phyloP scores from a whole-genome alignment of 2,329 filamentous ascomycete genomes.

The Meredithiella fracta region DNA sequence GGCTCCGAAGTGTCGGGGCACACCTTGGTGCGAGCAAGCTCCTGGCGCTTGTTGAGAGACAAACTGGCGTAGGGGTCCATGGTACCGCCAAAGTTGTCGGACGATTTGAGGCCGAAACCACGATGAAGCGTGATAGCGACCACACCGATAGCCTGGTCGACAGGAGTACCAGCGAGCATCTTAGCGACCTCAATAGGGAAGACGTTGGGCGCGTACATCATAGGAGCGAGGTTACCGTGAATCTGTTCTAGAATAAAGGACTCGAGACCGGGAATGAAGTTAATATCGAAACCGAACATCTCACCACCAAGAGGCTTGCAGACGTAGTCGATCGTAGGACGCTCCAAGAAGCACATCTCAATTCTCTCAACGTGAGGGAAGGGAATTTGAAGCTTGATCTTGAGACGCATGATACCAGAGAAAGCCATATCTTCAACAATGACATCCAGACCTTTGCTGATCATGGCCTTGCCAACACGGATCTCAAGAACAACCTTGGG shows the following conservation, averaged over 20 bases:
- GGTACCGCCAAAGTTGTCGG: conserved; percentile 81
- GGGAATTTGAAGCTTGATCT: conserved; percentile 89
- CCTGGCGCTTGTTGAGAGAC: conserved; percentile 66
- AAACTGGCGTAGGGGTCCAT: conserved; percentile 80
- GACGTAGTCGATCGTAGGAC: conserved; percentile 84
- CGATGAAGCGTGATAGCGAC: conserved; percentile 82
- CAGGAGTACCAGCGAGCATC: conserved; percentile 84
- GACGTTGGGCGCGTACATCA: conserved; percentile 97
- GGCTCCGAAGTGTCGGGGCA: conserved; percentile 73
- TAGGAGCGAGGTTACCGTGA: conserved; percentile 79
- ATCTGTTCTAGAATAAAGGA: conserved; percentile 91
- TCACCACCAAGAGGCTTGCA: conserved; percentile 96
- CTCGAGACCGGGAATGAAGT: conserved; percentile 92
- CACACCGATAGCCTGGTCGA: conserved; percentile 92
- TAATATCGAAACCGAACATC: conserved; percentile 93
- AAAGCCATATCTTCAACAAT: conserved; percentile 98
- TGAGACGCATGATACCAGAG: conserved; percentile 86
- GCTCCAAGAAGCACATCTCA: conserved; percentile 86
- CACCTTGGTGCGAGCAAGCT: conserved; percentile 78
- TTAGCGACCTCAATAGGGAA: conserved; percentile 98
- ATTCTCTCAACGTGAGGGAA: conserved; percentile 92
- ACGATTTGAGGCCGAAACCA: conserved; percentile 83
- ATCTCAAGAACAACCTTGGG: conserved; percentile 94
- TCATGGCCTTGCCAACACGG: conserved; percentile 83
- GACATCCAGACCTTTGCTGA: conserved; percentile 91